Evolutionary conservation across 1,284 basidiomycete species (phyloP), one percentile per base, ranked within the genome.

Genomic region (Puccinia hordei): DNA sequence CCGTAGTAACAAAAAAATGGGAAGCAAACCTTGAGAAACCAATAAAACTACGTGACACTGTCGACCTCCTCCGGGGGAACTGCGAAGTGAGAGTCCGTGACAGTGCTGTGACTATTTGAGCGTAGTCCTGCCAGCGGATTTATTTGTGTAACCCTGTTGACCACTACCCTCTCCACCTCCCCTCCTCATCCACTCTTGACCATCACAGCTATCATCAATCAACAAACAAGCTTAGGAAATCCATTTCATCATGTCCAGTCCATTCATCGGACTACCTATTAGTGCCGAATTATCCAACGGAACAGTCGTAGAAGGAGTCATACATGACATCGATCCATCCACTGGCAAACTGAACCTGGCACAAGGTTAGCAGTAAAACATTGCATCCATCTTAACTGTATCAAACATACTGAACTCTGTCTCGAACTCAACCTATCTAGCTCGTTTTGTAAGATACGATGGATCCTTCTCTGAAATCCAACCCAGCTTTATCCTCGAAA

Each of bases 211-310:
- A 49, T 19, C 17, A 49, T 49, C 35, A 38, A 5, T 6, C 15
- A 13, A 33, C n/a, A 41, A 30, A 1, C 35, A 66, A 41, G 19
- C n/a, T n/a, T n/a, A n/a, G n/a, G n/a, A n/a, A n/a, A n/a, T n/a
- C n/a, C n/a, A n/a, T n/a, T n/a, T 24, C 27, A 44, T 4, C 59
- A 77, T 77, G 74, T 65, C 74, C 35, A 61, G 59, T 27, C 63
- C 61, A 2, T 77, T 77, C 74, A 53, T 77, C 63, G 74, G 74
- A 17, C 24, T 77, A 53, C 74, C 74, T 10, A 77, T 77, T 63
- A 77, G 74, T 41, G 74, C 59, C 12, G 74, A 77, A 68, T 49
- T 77, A 38, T 77, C 74, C 10, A 77, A 77, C 51, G 74, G 74
- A 53, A 77, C 59, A 33, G 49, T 77, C 19, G 74, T 77, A 6